A percentile compares a stretch with the other conserved stretches of the same genome.
Conservation (phyloP, 768 basidiomycete genomes). For the Leccinum incarnatum region DNA sequence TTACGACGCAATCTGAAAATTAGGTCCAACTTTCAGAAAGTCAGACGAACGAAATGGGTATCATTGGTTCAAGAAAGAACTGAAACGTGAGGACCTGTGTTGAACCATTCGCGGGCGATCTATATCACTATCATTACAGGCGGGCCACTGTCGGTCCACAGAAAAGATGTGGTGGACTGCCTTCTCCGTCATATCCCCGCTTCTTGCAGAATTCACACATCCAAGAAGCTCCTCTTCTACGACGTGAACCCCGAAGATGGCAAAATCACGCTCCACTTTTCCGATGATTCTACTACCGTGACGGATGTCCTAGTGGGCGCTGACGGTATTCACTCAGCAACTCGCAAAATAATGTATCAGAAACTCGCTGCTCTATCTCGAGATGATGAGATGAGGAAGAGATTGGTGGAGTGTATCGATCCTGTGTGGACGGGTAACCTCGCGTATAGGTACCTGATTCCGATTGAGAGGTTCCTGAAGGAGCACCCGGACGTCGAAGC, state of each 20-base stretch:
- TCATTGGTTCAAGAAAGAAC: constrained; percentile 24
- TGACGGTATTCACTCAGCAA: too few relatives aligned
- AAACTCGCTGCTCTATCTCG: too few relatives aligned
- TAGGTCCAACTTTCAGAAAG: constrained; percentile 30
- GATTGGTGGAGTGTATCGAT: too few relatives aligned
- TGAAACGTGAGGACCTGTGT: constrained; percentile 22
- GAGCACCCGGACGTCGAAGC: too few relatives aligned
- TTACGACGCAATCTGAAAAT: constrained; percentile 4
- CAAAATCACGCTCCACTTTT: constrained; percentile 34
- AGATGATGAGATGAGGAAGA: too few relatives aligned
- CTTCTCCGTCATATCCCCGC: constrained; percentile 29
- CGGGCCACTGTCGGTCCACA: constrained; percentile 32
- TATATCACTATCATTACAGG: constrained; percentile 17
- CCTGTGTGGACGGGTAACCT: too few relatives aligned
- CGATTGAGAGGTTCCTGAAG: too few relatives aligned
- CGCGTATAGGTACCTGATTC: too few relatives aligned
- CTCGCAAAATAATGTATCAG: too few relatives aligned
- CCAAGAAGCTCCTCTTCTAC: constrained; percentile 36
- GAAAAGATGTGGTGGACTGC: constrained; percentile 36
- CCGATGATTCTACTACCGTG: too few relatives aligned
- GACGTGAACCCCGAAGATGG: constrained; percentile 17
- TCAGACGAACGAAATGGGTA: constrained; percentile 34
- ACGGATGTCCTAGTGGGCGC: too few relatives aligned
- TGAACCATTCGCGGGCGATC: too few relatives aligned
- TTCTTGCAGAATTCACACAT: constrained; percentile 32